Evolutionary conservation across 2,329 filamentous ascomycete genomes (phyloP).

Genomic region (Trichoderma sp.): DNA sequence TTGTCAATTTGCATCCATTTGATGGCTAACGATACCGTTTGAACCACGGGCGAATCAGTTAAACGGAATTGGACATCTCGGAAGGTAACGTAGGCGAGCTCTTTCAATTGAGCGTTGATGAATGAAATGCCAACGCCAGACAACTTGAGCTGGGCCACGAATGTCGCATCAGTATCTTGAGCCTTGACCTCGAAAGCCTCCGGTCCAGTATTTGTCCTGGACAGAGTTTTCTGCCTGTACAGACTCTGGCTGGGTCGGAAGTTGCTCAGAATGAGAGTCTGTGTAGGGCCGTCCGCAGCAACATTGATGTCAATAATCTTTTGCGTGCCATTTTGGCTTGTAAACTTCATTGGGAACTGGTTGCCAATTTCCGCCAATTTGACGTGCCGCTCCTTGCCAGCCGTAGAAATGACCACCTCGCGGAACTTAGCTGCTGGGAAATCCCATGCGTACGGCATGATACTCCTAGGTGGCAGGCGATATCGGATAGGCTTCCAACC

Average conservation of each 20-base stretch:
- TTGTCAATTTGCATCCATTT: conserved; percentile 99
- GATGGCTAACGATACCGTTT: conserved; percentile 83
- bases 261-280: conserved; percentile 90
- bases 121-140: conserved; percentile 90
- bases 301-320: conserved; percentile 98
- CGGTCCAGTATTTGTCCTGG: conserved; percentile 47
- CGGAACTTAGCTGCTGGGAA: conserved; percentile 97
- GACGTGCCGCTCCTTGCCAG: conserved; percentile 70
- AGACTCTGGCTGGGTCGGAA: conserved; percentile 91
- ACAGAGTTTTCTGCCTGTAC: conserved; percentile 62
- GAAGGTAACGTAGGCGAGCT: conserved; percentile 90
- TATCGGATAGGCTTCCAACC: conserved; percentile 93
- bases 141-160: conserved; percentile 83
- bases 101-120: conserved; percentile 86
- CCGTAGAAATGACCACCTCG: conserved; percentile 70
- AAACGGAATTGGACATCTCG: conserved; percentile 88
- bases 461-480: conserved; percentile 85
- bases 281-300: conserved; percentile 89
- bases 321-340: conserved; percentile 62
- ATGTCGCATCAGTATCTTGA: conserved; percentile 80
- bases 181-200: conserved; percentile 87
- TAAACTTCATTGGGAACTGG: conserved; percentile 87
- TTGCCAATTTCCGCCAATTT: conserved; percentile 97
- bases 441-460: conserved; percentile 99
- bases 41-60: conserved; percentile 88